These are phyloP conservation scores for Fagus crenata DNA, from an alignment of 306 rosid species.

Conservation along the genomic window DNA sequence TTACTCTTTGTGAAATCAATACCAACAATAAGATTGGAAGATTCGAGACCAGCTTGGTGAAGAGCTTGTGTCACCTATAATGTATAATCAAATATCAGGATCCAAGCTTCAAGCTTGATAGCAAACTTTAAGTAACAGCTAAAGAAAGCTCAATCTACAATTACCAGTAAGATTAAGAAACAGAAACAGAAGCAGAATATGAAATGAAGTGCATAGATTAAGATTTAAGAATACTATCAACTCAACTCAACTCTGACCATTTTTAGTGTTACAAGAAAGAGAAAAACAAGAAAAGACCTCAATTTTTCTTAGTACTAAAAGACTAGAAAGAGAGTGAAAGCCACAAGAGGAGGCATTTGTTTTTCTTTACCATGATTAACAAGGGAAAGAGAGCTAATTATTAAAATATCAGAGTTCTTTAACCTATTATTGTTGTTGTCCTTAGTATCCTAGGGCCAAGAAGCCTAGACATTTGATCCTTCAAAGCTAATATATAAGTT, in stretches of 20 bases:
- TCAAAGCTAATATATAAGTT: neutral
- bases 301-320: neutral
- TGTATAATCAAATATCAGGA: neutral
- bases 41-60: conserved; percentile 34
- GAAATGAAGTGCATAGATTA: neutral
- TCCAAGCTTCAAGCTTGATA: conserved; percentile 1
- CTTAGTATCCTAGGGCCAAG: neutral
- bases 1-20: conserved; percentile 43
- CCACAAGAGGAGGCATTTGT: neutral
- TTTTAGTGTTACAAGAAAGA: neutral
- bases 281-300: neutral
- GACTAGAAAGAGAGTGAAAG: neutral
- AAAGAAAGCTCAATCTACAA: neutral
- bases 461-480: neutral
- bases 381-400: neutral
- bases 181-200: neutral
- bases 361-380: neutral
- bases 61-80: conserved; percentile 38
- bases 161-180: neutral
- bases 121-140: neutral
- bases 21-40: conserved; percentile 34
- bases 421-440: neutral
- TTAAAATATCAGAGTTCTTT: neutral
- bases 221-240: neutral
- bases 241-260: neutral